Percentiles rank a stretch among this genome's conserved stretches.
These are phyloP conservation scores for Populus davidiana DNA, from an alignment of 345 rosid species.

Conservation along the genomic window DNA sequence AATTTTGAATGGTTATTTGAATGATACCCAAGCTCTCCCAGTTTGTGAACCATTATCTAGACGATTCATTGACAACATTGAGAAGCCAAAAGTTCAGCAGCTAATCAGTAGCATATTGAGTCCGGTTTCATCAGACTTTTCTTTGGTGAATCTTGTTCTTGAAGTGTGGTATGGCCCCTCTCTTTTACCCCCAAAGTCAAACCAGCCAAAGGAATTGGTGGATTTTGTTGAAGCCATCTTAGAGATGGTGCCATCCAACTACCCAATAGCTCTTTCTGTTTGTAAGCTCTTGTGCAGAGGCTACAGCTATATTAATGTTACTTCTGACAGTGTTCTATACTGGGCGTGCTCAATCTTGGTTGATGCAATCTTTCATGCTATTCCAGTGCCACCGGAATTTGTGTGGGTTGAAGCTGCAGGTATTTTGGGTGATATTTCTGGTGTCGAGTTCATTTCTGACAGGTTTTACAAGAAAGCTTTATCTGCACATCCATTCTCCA, in stretches of 20 bases:
- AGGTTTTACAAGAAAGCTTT: constrained; percentile 64
- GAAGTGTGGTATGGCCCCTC: constrained; percentile 75
- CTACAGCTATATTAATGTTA: constrained; percentile 10
- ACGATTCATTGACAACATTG: constrained; percentile 51
- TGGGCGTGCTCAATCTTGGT: constrained; percentile 68
- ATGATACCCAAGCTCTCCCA: constrained; percentile 43
- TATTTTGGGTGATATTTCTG: constrained; percentile 38
- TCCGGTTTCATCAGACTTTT: constrained; percentile 51
- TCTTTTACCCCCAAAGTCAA: constrained; percentile 55
- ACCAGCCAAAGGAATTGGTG: constrained; percentile 57
- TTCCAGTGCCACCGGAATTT: constrained; percentile 79
- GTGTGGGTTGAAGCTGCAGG: constrained; percentile 73
- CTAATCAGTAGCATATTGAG: constrained; percentile 51
- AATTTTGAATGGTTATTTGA: constrained; percentile 52
- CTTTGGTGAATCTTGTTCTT: constrained; percentile 59
- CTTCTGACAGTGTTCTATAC: constrained; percentile 48
- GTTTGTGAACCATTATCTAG: constrained; percentile 56
- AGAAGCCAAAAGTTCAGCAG: constrained; percentile 58
- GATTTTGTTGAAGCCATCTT: constrained; percentile 76
- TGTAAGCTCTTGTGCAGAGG: constrained; percentile 44
- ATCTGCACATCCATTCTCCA: constrained; percentile 66
- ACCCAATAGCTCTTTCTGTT: constrained; percentile 59
- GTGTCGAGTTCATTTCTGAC: constrained; percentile 37
- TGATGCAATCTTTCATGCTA: constrained; percentile 51
- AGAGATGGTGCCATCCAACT: constrained; percentile 65